phyloP scores from a whole-genome alignment of 139 green algal species.

The Parachlorella kessleri region DNA sequence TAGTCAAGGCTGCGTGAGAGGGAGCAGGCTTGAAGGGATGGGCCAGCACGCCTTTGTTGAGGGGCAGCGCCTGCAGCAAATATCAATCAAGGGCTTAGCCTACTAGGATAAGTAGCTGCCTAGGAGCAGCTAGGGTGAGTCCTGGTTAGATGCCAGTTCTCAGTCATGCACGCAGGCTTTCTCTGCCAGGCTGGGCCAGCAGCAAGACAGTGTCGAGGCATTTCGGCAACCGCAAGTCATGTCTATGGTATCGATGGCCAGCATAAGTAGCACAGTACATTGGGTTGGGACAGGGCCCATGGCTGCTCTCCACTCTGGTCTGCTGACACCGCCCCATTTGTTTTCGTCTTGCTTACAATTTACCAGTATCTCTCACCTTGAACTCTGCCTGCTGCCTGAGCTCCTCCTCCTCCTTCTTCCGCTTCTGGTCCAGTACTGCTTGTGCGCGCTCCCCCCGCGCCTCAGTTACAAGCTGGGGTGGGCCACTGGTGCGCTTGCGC shows the following conservation, averaged over 20 bases:
- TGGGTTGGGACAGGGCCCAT: neutral
- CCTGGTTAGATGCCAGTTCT: too few species aligned
- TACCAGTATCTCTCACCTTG: constrained; percentile 64
- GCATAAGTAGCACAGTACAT: neutral
- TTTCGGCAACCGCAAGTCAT: too few species aligned
- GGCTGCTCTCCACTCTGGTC: neutral
- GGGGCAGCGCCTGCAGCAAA: constrained; percentile 50
- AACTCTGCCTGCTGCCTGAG: constrained; percentile 49
- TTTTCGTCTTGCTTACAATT: too few species aligned
- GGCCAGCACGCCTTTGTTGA: constrained; percentile 35
- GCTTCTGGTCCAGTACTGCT: constrained; percentile 11
- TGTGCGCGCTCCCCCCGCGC: neutral
- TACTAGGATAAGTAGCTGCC: too few species aligned
- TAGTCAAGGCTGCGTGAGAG: constrained; percentile 37
- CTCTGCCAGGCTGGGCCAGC: too few species aligned
- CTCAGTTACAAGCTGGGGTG: constrained; percentile 12
- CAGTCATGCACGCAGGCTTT: too few species aligned
- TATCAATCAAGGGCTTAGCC: too few species aligned
- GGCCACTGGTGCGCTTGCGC: neutral
- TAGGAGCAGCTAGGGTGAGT: too few species aligned
- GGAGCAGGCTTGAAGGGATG: constrained; percentile 31
- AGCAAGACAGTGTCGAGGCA: too few species aligned
- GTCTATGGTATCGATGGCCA: too few species aligned
- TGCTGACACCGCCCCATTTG: neutral
- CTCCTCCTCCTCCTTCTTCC: constrained; percentile 47